Conservation (phyloP, 495 filamentous ascomycete genomes). For the Niebla homalea region DNA sequence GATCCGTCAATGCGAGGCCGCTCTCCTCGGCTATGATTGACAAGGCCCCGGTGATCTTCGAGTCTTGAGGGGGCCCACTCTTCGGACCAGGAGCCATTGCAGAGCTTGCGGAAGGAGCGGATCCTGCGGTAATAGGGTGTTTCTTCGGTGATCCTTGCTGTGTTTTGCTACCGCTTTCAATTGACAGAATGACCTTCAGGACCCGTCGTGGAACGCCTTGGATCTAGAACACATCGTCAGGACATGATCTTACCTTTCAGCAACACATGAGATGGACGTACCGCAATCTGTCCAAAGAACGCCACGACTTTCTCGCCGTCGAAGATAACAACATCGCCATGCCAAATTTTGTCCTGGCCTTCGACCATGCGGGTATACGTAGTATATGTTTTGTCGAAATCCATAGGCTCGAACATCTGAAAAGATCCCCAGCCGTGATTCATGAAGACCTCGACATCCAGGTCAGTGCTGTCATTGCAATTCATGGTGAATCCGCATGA, state of each 20-base stretch:
- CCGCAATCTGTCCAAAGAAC: constrained; percentile 3
- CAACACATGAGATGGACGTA: not conserved
- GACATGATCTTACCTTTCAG: not conserved
- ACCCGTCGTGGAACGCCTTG: constrained; percentile 9
- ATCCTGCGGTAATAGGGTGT: not conserved
- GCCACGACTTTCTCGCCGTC: constrained; percentile 11
- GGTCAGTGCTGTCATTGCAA: constrained; percentile 46
- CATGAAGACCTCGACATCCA: constrained; percentile 44
- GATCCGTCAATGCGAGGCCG: constrained; percentile 10
- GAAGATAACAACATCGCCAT: constrained; percentile 6
- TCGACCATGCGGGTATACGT: constrained; percentile 44
- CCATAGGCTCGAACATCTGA: constrained; percentile 40
- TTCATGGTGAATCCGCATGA: constrained; percentile 54
- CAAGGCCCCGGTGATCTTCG: constrained; percentile 32
- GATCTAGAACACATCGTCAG: not conserved
- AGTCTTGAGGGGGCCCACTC: not conserved
- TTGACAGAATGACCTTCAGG: constrained; percentile 5
- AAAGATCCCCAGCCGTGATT: constrained; percentile 52
- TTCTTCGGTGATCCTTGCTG: constrained; percentile 6
- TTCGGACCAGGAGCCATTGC: not conserved
- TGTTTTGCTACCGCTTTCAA: constrained; percentile 3
- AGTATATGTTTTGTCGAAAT: constrained; percentile 40
- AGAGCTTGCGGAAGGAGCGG: not conserved
- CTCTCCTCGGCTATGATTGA: constrained; percentile 14
- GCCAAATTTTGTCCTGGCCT: constrained; percentile 8